Percentiles rank a stretch among this genome's conserved stretches.
phyloP scores from a whole-genome alignment of 1,284 basidiomycete genomes.

The Ganoderma leucocontextum region DNA sequence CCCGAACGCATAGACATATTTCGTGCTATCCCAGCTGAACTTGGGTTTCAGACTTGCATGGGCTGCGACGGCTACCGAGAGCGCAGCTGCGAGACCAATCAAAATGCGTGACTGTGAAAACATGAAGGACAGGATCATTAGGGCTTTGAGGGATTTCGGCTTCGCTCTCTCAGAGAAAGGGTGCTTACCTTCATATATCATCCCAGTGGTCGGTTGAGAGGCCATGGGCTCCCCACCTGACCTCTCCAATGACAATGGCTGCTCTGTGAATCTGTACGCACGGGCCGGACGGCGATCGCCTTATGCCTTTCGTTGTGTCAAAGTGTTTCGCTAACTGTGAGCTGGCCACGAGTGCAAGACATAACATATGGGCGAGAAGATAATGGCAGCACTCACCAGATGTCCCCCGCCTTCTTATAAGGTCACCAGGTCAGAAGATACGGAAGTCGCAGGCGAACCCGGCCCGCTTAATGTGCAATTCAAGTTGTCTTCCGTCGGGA shows the following conservation, averaged over 20 bases:
- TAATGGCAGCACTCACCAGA: not conserved
- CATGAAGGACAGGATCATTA: not conserved
- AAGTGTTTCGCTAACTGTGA: not conserved
- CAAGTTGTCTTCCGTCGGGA: too few species aligned
- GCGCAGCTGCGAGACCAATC: not conserved
- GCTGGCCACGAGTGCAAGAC: not conserved
- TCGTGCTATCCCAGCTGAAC: constrained; percentile 51
- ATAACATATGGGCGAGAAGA: not conserved
- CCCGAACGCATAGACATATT: constrained; percentile 59
- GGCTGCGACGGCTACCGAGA: not conserved
- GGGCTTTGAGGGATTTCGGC: not conserved
- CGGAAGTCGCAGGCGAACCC: not conserved
- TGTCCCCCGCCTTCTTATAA: not conserved
- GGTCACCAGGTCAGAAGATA: not conserved
- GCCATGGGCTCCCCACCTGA: not conserved
- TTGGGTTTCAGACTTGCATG: not conserved
- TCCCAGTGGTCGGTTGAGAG: not conserved
- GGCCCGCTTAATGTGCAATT: not conserved
- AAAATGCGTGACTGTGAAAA: not conserved
- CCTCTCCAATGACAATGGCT: not conserved
- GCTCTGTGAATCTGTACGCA: too few species aligned
- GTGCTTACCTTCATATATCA: not conserved
- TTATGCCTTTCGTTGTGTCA: not conserved
- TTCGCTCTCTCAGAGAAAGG: not conserved
- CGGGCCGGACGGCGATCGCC: not conserved